Conservation (phyloP, 2,329 filamentous ascomycete species). For the Trichoderma oligosporum region DNA sequence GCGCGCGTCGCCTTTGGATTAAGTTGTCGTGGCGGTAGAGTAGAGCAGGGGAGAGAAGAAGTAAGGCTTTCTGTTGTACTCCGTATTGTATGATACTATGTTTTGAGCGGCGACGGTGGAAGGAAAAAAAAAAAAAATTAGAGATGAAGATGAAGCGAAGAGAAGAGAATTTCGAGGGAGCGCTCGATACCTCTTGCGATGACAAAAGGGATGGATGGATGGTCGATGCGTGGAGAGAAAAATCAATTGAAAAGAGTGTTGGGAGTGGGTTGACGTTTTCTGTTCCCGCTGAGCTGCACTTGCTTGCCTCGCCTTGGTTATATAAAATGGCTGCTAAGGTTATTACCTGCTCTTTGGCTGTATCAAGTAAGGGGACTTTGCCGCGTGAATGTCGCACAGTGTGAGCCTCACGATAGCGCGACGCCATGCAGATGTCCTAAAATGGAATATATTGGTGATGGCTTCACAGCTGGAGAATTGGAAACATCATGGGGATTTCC, state of each 20-base stretch:
- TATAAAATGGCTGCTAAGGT: not conserved
- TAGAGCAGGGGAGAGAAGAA: not conserved
- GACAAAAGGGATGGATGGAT: constrained; percentile 4
- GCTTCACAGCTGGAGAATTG: too few species aligned
- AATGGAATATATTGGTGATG: not conserved
- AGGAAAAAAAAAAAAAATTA: not conserved
- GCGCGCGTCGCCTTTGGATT: constrained; percentile 7
- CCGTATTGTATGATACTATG: too few species aligned
- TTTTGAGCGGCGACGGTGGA: not conserved
- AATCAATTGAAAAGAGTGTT: not conserved
- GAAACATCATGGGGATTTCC: not conserved
- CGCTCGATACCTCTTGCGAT: constrained; percentile 5
- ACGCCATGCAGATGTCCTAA: not conserved
- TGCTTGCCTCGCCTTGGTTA: not conserved
- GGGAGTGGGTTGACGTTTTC: not conserved
- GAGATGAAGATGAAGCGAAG: not conserved
- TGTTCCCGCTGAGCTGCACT: constrained; percentile 6
- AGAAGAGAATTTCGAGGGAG: not conserved
- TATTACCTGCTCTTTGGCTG: not conserved
- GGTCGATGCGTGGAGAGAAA: not conserved
- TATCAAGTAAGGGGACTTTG: constrained; percentile 2
- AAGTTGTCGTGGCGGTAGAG: too few species aligned
- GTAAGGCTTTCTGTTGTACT: not conserved
- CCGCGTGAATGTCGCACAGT: constrained; percentile 12
- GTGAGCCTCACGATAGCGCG: constrained; percentile 1